A percentile compares a stretch with the other conserved stretches of the same genome.
Conservation (phyloP, 345 rosid species). For the Gossypioides kirkii region DNA sequence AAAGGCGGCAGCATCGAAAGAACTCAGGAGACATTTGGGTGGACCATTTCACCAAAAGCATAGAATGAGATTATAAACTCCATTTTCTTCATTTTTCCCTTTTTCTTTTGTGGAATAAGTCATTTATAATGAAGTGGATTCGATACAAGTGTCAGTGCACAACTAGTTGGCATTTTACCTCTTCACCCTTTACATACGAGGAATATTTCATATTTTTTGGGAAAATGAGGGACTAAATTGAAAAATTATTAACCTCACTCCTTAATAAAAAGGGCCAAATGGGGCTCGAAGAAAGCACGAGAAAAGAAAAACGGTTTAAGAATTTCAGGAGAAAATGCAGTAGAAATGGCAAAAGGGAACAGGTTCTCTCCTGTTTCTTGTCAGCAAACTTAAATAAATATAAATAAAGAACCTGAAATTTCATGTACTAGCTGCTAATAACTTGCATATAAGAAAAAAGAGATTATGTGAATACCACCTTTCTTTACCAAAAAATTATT, state of each 20-base stretch:
- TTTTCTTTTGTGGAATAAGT: neutral
- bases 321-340: neutral
- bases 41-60: neutral
- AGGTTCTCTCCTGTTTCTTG: neutral
- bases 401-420: no score
- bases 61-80: neutral
- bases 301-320: neutral
- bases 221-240: no score
- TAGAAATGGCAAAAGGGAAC: neutral
- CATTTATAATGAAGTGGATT: neutral
- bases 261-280: no score
- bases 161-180: conserved; percentile 18
- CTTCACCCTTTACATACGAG: no score
- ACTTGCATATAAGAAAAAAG: no score
- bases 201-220: no score
- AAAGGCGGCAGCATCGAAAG: neutral
- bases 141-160: conserved; percentile 22
- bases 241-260: no score
- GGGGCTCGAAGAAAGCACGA: no score
- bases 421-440: no score
- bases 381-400: no score
- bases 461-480: no score
- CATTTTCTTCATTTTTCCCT: neutral
- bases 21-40: neutral
- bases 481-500: no score